Conservation (phyloP, 345 rosid genomes). For the Tarenaya hassleriana region DNA sequence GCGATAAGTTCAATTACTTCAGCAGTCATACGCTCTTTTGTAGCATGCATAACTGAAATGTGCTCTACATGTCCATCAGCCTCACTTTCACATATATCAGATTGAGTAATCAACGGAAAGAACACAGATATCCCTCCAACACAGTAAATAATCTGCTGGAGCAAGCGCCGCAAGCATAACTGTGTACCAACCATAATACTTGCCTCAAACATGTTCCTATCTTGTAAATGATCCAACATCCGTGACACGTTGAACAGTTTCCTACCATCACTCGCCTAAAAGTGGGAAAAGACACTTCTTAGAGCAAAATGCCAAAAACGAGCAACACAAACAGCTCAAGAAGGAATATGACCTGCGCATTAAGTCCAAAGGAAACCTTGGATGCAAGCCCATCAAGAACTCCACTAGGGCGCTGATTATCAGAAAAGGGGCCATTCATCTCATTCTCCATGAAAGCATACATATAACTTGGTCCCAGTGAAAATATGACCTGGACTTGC, state of each 20-base stretch:
- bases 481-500: conserved; percentile 69
- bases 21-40: conserved; percentile 78
- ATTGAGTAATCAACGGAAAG: conserved; percentile 82
- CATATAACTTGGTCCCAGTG: conserved; percentile 94
- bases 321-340: conserved; percentile 4
- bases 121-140: conserved; percentile 96
- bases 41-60: conserved; percentile 45
- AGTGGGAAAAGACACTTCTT: conserved; percentile 26
- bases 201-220: conserved; percentile 75
- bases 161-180: conserved; percentile 85
- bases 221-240: conserved; percentile 47
- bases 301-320: conserved; percentile 8
- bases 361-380: conserved; percentile 80
- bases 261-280: conserved; percentile 88
- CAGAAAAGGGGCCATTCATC: conserved; percentile 41
- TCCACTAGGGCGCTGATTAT: conserved; percentile 60
- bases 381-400: conserved; percentile 90
- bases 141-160: conserved; percentile 90
- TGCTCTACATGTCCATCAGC: conserved; percentile 43
- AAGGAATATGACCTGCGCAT: conserved; percentile 68
- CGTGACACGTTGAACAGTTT: conserved; percentile 81
- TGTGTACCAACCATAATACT: conserved; percentile 68
- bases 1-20: conserved; percentile 93
- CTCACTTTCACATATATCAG: conserved; percentile 70
- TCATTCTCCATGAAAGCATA: conserved; percentile 86